Evolutionary conservation across 768 basidiomycete genomes (phyloP).

Genomic region (Phlebiopsis flavidoalba): DNA sequence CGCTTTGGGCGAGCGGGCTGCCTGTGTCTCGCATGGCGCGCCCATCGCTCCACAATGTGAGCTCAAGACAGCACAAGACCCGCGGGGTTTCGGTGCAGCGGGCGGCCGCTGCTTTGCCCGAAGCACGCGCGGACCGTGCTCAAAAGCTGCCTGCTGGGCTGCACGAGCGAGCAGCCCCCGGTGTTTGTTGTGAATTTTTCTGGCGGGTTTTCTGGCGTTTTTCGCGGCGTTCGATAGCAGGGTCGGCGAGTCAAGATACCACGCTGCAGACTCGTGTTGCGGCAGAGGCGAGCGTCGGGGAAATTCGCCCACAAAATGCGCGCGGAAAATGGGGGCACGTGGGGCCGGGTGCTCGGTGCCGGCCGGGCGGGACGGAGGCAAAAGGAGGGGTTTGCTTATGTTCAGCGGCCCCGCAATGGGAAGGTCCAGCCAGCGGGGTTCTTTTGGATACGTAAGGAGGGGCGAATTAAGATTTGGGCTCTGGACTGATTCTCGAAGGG

Average conservation of each 20-base stretch:
- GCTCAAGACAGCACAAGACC: no score
- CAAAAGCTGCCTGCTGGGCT: no score
- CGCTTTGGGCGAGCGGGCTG: no score
- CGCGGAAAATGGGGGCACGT: background rate
- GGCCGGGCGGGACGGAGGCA: background rate
- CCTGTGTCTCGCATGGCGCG: no score
- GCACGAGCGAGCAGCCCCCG: no score
- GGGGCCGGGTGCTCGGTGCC: background rate
- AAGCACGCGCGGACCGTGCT: no score
- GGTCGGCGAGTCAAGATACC: background rate
- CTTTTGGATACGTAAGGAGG: constrained; percentile 6
- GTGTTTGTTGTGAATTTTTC: no score
- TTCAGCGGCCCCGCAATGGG: background rate
- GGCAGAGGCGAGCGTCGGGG: background rate
- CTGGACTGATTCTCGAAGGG: constrained; percentile 7
- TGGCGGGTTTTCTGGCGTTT: no score
- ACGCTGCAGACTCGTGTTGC: background rate
- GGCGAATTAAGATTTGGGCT: constrained; percentile 10
- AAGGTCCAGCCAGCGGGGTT: background rate
- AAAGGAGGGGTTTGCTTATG: background rate
- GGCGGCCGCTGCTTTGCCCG: no score
- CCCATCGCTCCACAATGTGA: no score
- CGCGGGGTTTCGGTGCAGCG: no score
- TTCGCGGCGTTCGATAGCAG: no score
- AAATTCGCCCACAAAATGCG: background rate